Percentiles rank a stretch among this genome's conserved stretches.
These are phyloP conservation scores for Globisporangium lucens DNA, from an alignment of 352 stramenopile genomes.

Conservation along the genomic window DNA sequence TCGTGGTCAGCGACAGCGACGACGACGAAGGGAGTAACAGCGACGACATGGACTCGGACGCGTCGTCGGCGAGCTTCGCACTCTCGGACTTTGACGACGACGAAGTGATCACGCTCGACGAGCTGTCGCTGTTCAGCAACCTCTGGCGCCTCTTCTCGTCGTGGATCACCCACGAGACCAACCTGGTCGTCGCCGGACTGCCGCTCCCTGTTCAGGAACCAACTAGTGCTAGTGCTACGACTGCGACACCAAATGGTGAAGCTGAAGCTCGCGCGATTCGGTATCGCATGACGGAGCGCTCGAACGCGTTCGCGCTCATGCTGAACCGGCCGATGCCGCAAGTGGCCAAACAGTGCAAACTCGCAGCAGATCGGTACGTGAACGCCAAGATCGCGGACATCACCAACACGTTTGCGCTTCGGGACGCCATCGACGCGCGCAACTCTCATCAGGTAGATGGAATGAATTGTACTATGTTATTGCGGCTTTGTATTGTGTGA, in stretches of 20 bases:
- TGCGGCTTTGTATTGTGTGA: conserved; percentile 2
- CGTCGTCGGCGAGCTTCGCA: conserved; percentile 54
- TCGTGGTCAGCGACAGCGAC: conserved; percentile 75
- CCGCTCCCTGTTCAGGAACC: conserved; percentile 22
- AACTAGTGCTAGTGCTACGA: neutral
- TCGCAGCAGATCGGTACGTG: conserved; percentile 49
- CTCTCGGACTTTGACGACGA: conserved; percentile 73
- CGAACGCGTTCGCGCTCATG: conserved; percentile 67
- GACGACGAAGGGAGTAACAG: conserved; percentile 26
- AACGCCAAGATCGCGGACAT: conserved; percentile 57
- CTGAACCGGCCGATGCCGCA: conserved; percentile 48
- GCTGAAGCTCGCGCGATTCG: conserved; percentile 39
- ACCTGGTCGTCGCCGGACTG: conserved; percentile 41
- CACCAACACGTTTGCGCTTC: conserved; percentile 53
- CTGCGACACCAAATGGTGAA: conserved; percentile 18
- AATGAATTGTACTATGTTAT: neutral
- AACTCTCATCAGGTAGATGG: conserved; percentile 51
- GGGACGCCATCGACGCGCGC: conserved; percentile 60
- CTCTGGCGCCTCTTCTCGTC: conserved; percentile 65
- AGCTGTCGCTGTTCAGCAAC: conserved; percentile 68
- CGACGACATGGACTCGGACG: conserved; percentile 33
- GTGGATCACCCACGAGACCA: conserved; percentile 76
- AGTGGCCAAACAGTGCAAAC: conserved; percentile 44
- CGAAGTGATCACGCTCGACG: conserved; percentile 62
- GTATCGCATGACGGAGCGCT: conserved; percentile 57